These are phyloP conservation scores for Microdochium bolleyi DNA, from an alignment of 2,329 filamentous ascomycete genomes.

Conservation along the genomic window DNA sequence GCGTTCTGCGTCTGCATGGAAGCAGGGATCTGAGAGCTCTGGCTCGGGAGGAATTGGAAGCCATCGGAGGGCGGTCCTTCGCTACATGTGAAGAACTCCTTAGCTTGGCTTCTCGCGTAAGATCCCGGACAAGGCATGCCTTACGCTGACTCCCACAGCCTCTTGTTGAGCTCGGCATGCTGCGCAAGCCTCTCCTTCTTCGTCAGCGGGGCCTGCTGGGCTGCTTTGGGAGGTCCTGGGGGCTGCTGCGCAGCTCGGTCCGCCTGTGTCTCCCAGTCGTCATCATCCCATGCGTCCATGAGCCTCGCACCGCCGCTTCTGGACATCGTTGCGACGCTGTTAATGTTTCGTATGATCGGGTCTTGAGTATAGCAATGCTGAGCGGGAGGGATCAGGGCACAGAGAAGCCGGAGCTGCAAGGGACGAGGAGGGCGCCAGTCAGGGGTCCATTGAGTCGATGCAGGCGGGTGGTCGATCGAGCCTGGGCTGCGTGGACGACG, in stretches of 20 bases:
- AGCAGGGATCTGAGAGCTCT: constrained; percentile 24
- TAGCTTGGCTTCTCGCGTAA: constrained; percentile 50
- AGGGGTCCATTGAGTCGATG: neutral
- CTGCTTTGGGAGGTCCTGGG: constrained; percentile 19
- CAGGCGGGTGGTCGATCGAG: neutral
- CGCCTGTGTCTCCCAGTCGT: constrained; percentile 79
- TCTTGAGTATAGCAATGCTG: neutral
- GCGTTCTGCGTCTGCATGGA: constrained; percentile 23
- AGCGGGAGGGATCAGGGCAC: neutral
- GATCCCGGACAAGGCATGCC: no score
- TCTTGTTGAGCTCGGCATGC: constrained; percentile 76
- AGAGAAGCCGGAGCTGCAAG: neutral
- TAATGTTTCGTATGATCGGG: neutral
- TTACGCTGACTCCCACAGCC: constrained; percentile 85
- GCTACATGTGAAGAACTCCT: neutral
- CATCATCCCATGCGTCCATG: constrained; percentile 77
- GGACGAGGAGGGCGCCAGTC: neutral
- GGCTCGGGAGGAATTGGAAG: constrained; percentile 66
- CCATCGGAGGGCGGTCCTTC: constrained; percentile 42
- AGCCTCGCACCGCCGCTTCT: constrained; percentile 21
- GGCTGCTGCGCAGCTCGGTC: constrained; percentile 42
- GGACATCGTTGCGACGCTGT: neutral
- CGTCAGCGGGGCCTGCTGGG: constrained; percentile 39
- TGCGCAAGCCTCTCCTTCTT: constrained; percentile 72
- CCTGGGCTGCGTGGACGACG: neutral